These are phyloP conservation scores for Chlorella vulgaris DNA, from an alignment of 139 green algal species.

Conservation along the genomic window DNA sequence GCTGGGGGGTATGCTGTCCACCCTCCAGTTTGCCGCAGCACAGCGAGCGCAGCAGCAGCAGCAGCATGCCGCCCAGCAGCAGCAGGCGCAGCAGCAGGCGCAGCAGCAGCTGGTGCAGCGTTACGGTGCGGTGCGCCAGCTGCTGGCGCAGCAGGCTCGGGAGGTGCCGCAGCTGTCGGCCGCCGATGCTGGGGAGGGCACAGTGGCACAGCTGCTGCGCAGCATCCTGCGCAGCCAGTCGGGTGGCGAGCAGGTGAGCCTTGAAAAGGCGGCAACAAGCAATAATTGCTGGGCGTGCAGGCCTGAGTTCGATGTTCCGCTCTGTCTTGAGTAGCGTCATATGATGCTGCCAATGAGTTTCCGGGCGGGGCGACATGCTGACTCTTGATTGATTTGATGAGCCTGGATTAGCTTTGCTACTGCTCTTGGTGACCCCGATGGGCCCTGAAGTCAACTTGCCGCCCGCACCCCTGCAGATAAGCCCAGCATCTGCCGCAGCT, in stretches of 20 bases:
- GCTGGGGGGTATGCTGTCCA: no score
- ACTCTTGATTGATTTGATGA: no score
- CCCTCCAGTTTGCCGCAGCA: no score
- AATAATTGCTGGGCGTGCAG: no score
- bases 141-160: slow-evolving; percentile 15
- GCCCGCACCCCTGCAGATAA: not conserved
- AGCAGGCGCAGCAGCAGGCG: not conserved
- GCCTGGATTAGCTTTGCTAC: no score
- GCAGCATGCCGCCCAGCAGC: not conserved
- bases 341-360: no score
- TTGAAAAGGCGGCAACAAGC: no score
- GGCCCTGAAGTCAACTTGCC: not conserved
- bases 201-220: not conserved
- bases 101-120: not conserved
- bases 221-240: not conserved
- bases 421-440: no score
- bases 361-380: no score
- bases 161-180: slow-evolving; percentile 15
- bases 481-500: not conserved
- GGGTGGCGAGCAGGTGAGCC: not conserved
- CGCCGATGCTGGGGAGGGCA: not conserved
- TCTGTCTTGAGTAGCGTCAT: no score
- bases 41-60: not conserved
- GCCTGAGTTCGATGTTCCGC: no score
- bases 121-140: no score